Percentiles rank a stretch among this genome's conserved stretches.
Evolutionary conservation across 1,139 yeast species (phyloP).

Genomic region (Taphrina communis): DNA sequence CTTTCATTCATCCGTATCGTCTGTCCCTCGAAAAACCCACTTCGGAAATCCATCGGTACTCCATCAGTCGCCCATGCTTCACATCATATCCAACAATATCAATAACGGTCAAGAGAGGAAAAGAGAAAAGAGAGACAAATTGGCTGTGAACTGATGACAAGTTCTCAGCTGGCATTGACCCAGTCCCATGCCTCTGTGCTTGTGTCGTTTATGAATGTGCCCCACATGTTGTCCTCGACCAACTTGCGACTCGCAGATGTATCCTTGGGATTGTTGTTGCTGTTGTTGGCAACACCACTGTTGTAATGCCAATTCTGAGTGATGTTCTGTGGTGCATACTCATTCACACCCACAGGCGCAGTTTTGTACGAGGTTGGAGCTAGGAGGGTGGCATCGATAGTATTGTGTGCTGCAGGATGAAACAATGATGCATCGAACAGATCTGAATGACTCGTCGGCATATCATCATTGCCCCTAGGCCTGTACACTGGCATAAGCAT

Average conservation of each 20-base stretch:
- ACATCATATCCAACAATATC: too few relatives aligned
- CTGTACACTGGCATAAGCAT: constrained; percentile 24
- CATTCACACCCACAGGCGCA: neutral
- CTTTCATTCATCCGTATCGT: too few relatives aligned
- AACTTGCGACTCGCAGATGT: constrained; percentile 27
- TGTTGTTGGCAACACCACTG: too few relatives aligned
- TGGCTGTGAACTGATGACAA: too few relatives aligned
- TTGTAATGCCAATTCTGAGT: constrained; percentile 8
- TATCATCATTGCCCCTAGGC: neutral
- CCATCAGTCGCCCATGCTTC: neutral
- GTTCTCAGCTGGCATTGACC: constrained; percentile 10
- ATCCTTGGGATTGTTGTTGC: constrained; percentile 2
- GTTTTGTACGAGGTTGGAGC: constrained; percentile 12
- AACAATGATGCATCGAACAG: constrained; percentile 16
- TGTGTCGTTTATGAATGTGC: constrained; percentile 26
- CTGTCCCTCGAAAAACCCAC: too few relatives aligned
- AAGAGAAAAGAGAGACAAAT: too few relatives aligned
- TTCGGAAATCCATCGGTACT: too few relatives aligned
- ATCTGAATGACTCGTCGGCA: neutral
- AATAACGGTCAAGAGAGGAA: too few relatives aligned
- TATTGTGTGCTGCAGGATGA: constrained; percentile 12
- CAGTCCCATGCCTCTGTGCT: constrained; percentile 28
- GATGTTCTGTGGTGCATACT: constrained; percentile 18
- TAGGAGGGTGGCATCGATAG: constrained; percentile 25
- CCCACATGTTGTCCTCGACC: constrained; percentile 30